Evolutionary conservation across 352 stramenopile genomes (phyloP).

Genomic region (Vaucheria bursata): DNA sequence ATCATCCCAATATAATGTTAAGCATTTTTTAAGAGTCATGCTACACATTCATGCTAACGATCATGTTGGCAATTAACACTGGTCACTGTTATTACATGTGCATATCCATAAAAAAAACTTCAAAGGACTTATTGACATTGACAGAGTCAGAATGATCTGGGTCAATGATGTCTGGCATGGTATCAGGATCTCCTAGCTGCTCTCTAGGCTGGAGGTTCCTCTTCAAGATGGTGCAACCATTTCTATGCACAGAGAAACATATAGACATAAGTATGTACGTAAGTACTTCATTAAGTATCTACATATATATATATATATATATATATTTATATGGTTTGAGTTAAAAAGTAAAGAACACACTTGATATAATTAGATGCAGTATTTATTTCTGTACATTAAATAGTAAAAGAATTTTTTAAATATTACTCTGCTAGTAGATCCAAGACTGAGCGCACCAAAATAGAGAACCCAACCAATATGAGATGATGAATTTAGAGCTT

Average conservation of each 20-base stretch:
- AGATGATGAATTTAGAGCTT: too few species aligned
- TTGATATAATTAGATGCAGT: background rate
- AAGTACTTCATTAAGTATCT: background rate
- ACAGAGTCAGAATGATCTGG: constrained; percentile 49
- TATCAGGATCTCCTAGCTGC: constrained; percentile 47
- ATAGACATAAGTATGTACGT: background rate
- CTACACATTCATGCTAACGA: too few species aligned
- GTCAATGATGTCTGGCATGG: constrained; percentile 50
- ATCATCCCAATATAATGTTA: too few species aligned
- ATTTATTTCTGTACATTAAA: background rate
- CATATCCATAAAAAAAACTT: too few species aligned
- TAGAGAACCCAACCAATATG: too few species aligned
- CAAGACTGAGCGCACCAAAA: too few species aligned
- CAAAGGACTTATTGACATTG: constrained; percentile 54
- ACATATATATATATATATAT: background rate
- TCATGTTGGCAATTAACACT: too few species aligned
- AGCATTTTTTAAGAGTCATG: too few species aligned
- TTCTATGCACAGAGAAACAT: background rate
- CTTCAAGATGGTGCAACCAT: constrained; percentile 40
- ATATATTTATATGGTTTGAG: background rate
- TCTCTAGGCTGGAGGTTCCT: constrained; percentile 26
- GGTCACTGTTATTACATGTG: too few species aligned
- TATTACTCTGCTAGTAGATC: background rate
- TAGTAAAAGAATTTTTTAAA: background rate
- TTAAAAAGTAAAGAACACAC: too few species aligned